These are phyloP conservation scores for Colletotrichum camelliae DNA, from an alignment of 2,329 filamentous ascomycete genomes.

Conservation along the genomic window DNA sequence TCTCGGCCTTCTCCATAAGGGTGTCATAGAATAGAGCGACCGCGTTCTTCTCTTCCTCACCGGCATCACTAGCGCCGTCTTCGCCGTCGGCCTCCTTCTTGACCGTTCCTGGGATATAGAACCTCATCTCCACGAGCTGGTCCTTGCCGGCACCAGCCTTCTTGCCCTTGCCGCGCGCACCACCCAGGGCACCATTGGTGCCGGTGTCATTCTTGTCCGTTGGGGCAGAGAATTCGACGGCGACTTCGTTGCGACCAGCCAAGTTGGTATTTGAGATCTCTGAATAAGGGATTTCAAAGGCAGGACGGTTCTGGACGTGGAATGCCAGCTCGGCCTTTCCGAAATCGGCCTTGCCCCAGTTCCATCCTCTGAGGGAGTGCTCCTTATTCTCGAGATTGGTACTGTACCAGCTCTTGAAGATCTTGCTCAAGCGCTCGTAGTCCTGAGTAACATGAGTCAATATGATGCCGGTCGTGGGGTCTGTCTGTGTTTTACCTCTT, in stretches of 20 bases:
- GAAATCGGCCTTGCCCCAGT: constrained; percentile 99
- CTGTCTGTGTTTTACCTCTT: constrained; percentile 60
- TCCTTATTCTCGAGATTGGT: constrained; percentile 91
- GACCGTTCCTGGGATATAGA: constrained; percentile 94
- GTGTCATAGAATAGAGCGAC: constrained; percentile 98
- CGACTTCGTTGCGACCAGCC: constrained; percentile 96
- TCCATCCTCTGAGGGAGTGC: constrained; percentile 95
- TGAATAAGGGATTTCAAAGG: constrained; percentile 95
- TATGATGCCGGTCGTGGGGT: not conserved
- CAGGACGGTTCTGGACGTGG: constrained; percentile 94
- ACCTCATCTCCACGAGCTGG: constrained; percentile 97
- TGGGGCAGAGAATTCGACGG: constrained; percentile 88
- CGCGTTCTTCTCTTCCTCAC: constrained; percentile 88
- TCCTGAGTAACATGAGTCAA: constrained; percentile 58
- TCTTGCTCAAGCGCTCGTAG: constrained; percentile 86
- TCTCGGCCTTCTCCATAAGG: constrained; percentile 97
- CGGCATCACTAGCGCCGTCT: constrained; percentile 70
- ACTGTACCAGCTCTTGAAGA: constrained; percentile 99
- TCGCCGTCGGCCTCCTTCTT: constrained; percentile 78
- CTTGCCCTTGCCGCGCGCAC: constrained; percentile 78
- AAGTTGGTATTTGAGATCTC: constrained; percentile 98
- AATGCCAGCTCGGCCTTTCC: constrained; percentile 94
- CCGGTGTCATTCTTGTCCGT: constrained; percentile 74
- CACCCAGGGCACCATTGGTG: constrained; percentile 75
- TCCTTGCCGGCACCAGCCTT: constrained; percentile 90